Conservation (phyloP, 257 asterid species). For the Scutellaria minor region DNA sequence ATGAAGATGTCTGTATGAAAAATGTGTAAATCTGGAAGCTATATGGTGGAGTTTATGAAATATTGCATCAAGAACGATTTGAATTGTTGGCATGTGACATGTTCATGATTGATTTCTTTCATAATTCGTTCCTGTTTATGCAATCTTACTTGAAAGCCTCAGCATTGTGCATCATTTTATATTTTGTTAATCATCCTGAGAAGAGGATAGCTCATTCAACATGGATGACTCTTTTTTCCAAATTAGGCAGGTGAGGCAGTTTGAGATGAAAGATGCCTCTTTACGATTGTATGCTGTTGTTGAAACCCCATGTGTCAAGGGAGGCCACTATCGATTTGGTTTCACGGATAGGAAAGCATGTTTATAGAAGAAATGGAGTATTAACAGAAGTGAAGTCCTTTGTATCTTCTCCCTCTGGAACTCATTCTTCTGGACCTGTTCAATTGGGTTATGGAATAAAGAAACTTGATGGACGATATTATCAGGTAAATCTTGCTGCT, state of each 20-base stretch:
- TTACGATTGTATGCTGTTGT: slow-evolving; percentile 85
- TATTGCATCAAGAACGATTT: background rate
- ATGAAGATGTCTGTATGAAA: too few species aligned
- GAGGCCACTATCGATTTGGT: slow-evolving; percentile 58
- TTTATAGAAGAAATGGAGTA: slow-evolving; percentile 73
- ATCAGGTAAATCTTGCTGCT: slow-evolving; percentile 50
- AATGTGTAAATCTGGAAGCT: too few species aligned
- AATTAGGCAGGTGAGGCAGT: slow-evolving; percentile 24
- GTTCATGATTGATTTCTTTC: slow-evolving; percentile 9
- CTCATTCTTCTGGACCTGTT: slow-evolving; percentile 42
- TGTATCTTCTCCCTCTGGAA: background rate
- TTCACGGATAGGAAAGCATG: slow-evolving; percentile 69
- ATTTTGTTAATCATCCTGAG: background rate
- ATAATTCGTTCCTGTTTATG: background rate
- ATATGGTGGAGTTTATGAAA: too few species aligned
- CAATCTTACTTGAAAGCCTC: background rate
- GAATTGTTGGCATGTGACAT: background rate
- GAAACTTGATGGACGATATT: slow-evolving; percentile 86
- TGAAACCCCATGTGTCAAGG: slow-evolving; percentile 60
- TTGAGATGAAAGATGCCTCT: slow-evolving; percentile 70
- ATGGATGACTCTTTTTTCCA: slow-evolving; percentile 5
- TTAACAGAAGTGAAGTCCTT: slow-evolving; percentile 60
- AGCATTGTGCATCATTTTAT: background rate
- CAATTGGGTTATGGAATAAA: slow-evolving; percentile 86
- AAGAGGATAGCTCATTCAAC: slow-evolving; percentile 22